phyloP scores from a whole-genome alignment of 2,329 filamentous ascomycete genomes.

The Aspergillus persii region DNA sequence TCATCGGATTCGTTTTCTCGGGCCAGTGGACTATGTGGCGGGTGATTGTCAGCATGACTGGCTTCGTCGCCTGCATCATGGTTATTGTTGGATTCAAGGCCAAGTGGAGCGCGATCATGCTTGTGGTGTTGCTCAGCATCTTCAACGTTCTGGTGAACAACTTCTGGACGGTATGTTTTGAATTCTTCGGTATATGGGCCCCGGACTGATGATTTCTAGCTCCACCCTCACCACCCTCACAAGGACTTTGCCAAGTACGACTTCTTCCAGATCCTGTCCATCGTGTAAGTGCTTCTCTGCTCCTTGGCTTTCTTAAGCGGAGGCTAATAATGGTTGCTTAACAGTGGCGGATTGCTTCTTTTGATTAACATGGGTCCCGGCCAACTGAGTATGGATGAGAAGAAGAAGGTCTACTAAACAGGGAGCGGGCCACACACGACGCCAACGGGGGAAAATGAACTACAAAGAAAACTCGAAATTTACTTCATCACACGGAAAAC shows the following conservation, averaged over 20 bases:
- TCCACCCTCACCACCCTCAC: conserved; percentile 96
- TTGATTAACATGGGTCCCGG: conserved; percentile 98
- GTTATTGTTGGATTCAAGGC: conserved; percentile 99
- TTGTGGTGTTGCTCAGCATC: conserved; percentile 90
- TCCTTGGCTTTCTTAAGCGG: neutral
- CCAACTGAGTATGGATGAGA: conserved; percentile 98
- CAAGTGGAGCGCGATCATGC: conserved; percentile 94
- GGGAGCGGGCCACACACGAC: neutral
- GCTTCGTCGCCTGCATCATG: conserved; percentile 92
- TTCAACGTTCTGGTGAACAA: conserved; percentile 99
- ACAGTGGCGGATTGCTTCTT: conserved; percentile 80
- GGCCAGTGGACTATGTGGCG: conserved; percentile 90
- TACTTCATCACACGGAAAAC: neutral
- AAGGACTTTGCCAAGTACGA: conserved; percentile 99
- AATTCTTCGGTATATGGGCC: neutral
- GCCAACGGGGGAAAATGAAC: neutral
- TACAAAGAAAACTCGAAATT: neutral
- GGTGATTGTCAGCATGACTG: conserved; percentile 77
- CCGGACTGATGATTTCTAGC: conserved; percentile 49
- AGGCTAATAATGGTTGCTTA: conserved; percentile 1
- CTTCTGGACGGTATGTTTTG: conserved; percentile 89
- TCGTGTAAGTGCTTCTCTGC: conserved; percentile 62
- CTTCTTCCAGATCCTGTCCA: conserved; percentile 99
- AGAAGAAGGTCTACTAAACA: conserved; percentile 97
- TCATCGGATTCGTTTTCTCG: conserved; percentile 93